Evolutionary conservation across 257 asterid genomes (phyloP).

Genomic region (Solanum paucissectum): DNA sequence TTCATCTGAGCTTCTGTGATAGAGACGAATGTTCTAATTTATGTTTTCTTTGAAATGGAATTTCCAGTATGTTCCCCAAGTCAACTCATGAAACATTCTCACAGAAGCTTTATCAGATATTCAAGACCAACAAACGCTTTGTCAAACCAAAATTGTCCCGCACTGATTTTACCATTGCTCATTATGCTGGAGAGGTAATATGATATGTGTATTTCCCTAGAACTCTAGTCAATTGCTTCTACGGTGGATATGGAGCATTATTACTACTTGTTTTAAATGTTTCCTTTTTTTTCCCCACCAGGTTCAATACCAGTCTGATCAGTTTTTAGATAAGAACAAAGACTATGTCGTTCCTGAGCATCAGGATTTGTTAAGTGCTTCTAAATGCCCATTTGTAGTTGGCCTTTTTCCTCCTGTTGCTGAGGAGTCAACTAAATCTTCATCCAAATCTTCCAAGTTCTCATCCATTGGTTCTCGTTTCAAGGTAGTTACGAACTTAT

Average conservation of each 20-base stretch:
- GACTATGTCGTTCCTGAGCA: constrained; percentile 96
- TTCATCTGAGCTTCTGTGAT: neutral
- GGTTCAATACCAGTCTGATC: constrained; percentile 93
- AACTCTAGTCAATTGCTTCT: neutral
- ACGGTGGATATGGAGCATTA: neutral
- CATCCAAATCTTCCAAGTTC: constrained; percentile 86
- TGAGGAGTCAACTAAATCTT: constrained; percentile 75
- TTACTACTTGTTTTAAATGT: neutral
- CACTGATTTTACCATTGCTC: constrained; percentile 80
- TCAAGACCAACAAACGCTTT: constrained; percentile 77
- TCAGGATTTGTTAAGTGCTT: constrained; percentile 71
- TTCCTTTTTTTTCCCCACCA: constrained; percentile 16
- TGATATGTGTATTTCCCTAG: constrained; percentile 5
- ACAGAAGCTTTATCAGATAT: constrained; percentile 92
- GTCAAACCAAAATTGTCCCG: constrained; percentile 92
- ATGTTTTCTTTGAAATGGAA: constrained; percentile 7
- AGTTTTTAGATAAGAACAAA: constrained; percentile 92
- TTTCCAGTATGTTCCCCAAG: constrained; percentile 96
- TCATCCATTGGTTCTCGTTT: constrained; percentile 95
- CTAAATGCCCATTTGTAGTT: constrained; percentile 81
- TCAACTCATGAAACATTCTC: constrained; percentile 94
- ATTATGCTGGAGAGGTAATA: constrained; percentile 98
- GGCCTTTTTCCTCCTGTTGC: constrained; percentile 75
- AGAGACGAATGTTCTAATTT: neutral
- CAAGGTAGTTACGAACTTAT: constrained; percentile 37